Evolutionary conservation across 441 rosid genomes (phyloP), one percentile per base, ranked within the genome.

Genomic region (Monsonia emarginata): DNA sequence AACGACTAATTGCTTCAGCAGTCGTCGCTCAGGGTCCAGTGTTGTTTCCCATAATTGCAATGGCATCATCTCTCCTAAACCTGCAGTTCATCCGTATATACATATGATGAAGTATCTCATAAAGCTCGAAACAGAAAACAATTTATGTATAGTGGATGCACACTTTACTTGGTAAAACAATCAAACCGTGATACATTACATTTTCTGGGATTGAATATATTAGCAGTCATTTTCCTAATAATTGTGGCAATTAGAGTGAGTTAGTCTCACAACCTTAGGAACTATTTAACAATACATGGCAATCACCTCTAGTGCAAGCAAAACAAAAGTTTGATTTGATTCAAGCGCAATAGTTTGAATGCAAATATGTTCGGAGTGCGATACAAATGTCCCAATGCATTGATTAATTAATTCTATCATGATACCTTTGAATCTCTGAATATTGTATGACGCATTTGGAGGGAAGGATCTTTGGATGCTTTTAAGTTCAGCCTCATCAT

Each of bases 51-150:
- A 91, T 6, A 91, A 81, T 79, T 88, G 98, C 14, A 10, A 27
- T 58, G 96, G 96, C 96, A 91, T 88, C 98, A 91, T 91, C 83
- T 91, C 96, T 78, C 98, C 96, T 80, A 89, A 78, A 11, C 95
- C 98, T 89, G 78, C 75, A 70, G 54, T 28, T 40, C 76, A 71
- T n/a, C n/a, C n/a, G n/a, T n/a, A n/a, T 32, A 10, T 59, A 30
- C 7, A 50, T 59, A 16, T 28, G 19, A 50, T 34, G 21, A 24
- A 24, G 16, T 14, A 10, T 54, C 14, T 6, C 46, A 38, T 5
- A 13, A 10, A 38, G 3, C 11, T 21, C 52, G 3, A n/a, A 44
- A 44, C 18, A n/a, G 3, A 2, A 14, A 38, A 11, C 10, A 14
- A 38, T 38, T 38, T 38, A 1, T 1, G 13, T 4, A 9, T 3